Evolutionary conservation across 768 basidiomycete genomes (phyloP).

Genomic region (Serendipita sp.): DNA sequence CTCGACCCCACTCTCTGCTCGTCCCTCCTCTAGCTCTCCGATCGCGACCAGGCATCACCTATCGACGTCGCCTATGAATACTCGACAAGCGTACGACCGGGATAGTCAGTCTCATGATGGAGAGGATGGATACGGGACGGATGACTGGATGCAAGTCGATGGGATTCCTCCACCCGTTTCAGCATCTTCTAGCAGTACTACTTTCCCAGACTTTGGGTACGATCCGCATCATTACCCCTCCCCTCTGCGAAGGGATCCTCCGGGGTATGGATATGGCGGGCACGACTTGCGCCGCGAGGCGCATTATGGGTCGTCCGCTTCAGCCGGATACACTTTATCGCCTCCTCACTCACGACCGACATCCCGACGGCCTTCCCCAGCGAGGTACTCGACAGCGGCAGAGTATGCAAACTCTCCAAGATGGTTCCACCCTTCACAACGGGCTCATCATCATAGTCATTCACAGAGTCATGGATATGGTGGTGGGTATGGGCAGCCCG

Average conservation of each 20-base stretch:
- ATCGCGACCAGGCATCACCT: neutral
- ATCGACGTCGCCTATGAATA: neutral
- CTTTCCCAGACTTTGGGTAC: neutral
- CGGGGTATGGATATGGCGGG: neutral
- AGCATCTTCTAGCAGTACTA: neutral
- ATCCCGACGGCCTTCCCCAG: neutral
- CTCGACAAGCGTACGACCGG: neutral
- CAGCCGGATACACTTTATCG: neutral
- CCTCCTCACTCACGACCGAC: neutral
- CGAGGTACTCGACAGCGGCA: neutral
- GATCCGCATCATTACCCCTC: neutral
- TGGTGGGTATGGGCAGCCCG: neutral
- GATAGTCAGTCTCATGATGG: neutral
- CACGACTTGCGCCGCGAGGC: neutral
- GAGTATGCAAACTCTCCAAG: constrained; percentile 1
- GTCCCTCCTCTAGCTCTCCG: neutral
- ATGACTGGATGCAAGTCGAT: neutral
- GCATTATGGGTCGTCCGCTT: too few species aligned
- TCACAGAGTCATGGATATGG: neutral
- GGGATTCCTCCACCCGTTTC: neutral
- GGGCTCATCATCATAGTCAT: too few species aligned
- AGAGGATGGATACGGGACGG: neutral
- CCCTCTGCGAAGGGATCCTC: neutral
- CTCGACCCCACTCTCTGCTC: neutral
- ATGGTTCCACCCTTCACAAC: neutral